phyloP scores from a whole-genome alignment of 495 filamentous ascomycete species.

The Podospora australis region DNA sequence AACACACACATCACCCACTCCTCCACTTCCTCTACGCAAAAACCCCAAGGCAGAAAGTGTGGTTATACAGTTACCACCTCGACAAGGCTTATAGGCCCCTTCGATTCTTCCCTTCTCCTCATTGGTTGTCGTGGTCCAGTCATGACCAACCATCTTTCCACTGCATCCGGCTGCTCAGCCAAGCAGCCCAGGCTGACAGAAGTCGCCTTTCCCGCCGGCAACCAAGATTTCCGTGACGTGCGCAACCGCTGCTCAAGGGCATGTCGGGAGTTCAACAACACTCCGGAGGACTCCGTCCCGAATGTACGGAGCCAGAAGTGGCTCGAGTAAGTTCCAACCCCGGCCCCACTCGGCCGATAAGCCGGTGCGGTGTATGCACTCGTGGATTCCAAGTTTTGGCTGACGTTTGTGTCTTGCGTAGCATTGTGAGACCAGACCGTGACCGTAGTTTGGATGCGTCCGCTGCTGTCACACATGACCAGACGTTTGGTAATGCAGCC shows the following conservation, averaged over 20 bases:
- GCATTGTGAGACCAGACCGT: slow-evolving; percentile 29
- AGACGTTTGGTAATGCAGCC: slow-evolving; percentile 25
- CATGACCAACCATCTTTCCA: not conserved
- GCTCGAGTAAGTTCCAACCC: slow-evolving; percentile 25
- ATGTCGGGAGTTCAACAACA: slow-evolving; percentile 31
- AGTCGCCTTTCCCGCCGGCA: slow-evolving; percentile 27
- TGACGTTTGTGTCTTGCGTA: not conserved
- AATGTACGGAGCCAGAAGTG: slow-evolving; percentile 23
- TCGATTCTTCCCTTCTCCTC: not conserved
- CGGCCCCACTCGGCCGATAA: not conserved
- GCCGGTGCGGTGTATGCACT: no score
- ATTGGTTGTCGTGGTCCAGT: not conserved
- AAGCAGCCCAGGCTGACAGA: slow-evolving; percentile 2
- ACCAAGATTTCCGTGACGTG: slow-evolving; percentile 28
- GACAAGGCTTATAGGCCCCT: slow-evolving; percentile 1
- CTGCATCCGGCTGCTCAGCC: no score
- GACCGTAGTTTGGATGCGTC: slow-evolving; percentile 17
- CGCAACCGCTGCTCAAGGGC: slow-evolving; percentile 26
- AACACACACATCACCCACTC: no score
- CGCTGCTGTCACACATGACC: slow-evolving; percentile 27
- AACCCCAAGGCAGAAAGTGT: no score
- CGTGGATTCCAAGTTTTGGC: no score
- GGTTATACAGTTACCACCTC: no score
- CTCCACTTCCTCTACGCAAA: no score
- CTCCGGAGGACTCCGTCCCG: slow-evolving; percentile 28